These are phyloP conservation scores for Aureobasidium leucospermi DNA, from an alignment of 2,329 filamentous ascomycete species.

Conservation along the genomic window DNA sequence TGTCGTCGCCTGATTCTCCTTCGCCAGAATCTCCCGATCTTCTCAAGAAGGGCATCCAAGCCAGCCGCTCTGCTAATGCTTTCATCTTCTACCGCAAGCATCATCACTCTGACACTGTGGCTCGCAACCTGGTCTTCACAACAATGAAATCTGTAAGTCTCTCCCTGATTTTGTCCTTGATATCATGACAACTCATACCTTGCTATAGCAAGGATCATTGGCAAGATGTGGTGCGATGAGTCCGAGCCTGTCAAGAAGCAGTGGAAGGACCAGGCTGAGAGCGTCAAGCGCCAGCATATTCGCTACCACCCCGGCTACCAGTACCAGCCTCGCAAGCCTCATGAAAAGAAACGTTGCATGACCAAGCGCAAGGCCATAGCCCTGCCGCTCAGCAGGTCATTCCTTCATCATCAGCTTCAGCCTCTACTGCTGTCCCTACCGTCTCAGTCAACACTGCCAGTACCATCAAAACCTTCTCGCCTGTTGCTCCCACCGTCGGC, in stretches of 20 bases:
- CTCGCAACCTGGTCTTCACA: conserved; percentile 33
- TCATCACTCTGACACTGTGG: conserved; percentile 30
- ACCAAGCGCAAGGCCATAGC: conserved; percentile 13
- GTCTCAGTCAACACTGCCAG: background rate
- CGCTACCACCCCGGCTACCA: conserved; percentile 37
- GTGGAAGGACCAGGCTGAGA: conserved; percentile 33
- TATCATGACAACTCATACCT: background rate
- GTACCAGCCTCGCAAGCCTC: conserved; percentile 40
- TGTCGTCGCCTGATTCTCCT: background rate
- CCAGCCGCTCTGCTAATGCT: conserved; percentile 39
- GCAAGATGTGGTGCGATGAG: conserved; percentile 36
- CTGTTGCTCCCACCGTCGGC: background rate
- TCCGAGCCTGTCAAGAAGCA: conserved; percentile 28
- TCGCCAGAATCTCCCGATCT: background rate
- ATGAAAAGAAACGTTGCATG: conserved; percentile 39
- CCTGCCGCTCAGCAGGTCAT: background rate
- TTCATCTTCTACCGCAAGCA: conserved; percentile 41
- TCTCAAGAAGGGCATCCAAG: conserved; percentile 22
- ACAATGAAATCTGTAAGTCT: conserved; percentile 39
- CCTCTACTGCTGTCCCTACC: background rate
- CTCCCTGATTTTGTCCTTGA: background rate
- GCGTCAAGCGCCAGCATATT: conserved; percentile 34
- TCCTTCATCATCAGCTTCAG: background rate
- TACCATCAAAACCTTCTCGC: background rate
- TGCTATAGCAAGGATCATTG: conserved; percentile 29